A percentile compares a stretch with the other conserved stretches of the same genome.
phyloP scores from a whole-genome alignment of 2,329 filamentous ascomycete genomes.

The Metarhizium album region DNA sequence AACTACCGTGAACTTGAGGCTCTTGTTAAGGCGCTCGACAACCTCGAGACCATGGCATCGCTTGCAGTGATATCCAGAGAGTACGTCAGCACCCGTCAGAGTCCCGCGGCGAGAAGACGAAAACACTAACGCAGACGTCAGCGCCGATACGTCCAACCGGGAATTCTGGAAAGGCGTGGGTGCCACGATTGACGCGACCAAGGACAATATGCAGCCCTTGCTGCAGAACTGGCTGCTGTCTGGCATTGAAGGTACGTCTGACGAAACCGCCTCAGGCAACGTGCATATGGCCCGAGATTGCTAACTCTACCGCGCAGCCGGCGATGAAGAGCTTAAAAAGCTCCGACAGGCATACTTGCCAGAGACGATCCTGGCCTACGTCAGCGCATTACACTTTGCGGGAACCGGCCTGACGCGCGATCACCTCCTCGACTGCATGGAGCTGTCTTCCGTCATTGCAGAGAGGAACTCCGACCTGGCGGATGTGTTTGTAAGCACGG shows the following conservation, averaged over 20 bases:
- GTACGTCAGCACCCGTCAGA: conserved; percentile 29
- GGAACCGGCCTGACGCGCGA: conserved; percentile 66
- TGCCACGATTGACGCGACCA: conserved; percentile 41
- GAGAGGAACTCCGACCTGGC: conserved; percentile 58
- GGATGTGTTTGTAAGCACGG: conserved; percentile 49
- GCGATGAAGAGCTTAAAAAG: conserved; percentile 48
- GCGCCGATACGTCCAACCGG: conserved; percentile 26
- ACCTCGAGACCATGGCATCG: conserved; percentile 55
- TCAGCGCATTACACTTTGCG: conserved; percentile 69
- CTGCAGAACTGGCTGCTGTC: conserved; percentile 53
- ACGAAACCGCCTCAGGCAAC: background rate
- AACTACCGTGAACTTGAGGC: conserved; percentile 60
- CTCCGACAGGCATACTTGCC: conserved; percentile 75
- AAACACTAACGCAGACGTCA: conserved; percentile 8
- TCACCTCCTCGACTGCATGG: conserved; percentile 74
- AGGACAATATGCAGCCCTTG: conserved; percentile 48
- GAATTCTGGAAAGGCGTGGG: conserved; percentile 45
- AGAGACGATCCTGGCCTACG: conserved; percentile 74
- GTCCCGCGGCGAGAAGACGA: background rate
- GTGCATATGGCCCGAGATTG: background rate
- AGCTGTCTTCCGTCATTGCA: conserved; percentile 66
- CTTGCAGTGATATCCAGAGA: conserved; percentile 39
- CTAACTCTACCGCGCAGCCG: conserved; percentile 17
- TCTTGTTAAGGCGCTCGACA: conserved; percentile 54
- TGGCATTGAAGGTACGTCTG: conserved; percentile 40